Percentiles rank a stretch among this genome's conserved stretches.
phyloP scores from a whole-genome alignment of 306 rosid species.

The Casuarina glauca region DNA sequence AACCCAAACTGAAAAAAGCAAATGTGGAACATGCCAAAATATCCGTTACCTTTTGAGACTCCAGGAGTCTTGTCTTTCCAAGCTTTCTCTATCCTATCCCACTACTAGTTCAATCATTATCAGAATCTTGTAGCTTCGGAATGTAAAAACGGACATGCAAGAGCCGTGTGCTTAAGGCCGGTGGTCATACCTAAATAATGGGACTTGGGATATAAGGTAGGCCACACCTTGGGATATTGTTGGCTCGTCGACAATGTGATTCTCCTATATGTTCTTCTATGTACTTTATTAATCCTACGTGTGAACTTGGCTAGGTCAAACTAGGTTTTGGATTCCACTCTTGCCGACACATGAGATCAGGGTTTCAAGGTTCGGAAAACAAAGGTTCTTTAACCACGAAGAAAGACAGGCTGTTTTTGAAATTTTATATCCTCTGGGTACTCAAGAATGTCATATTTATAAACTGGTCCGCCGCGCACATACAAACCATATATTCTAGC shows the following conservation, averaged over 20 bases:
- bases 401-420: too few relatives aligned
- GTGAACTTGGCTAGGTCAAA: too few relatives aligned
- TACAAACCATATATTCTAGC: too few relatives aligned
- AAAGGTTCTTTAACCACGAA: too few relatives aligned
- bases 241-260: neutral
- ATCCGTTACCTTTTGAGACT: neutral
- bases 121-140: neutral
- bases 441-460: too few relatives aligned
- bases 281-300: too few relatives aligned
- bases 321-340: too few relatives aligned
- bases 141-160: neutral
- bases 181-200: neutral
- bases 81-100: neutral
- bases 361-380: too few relatives aligned
- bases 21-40: constrained; percentile 7
- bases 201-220: neutral
- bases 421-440: too few relatives aligned
- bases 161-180: constrained; percentile 1
- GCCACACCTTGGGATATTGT: neutral
- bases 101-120: neutral
- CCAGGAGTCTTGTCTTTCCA: too few relatives aligned
- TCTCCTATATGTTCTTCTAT: neutral
- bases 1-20: neutral
- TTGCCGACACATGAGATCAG: too few relatives aligned
- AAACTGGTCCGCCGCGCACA: too few relatives aligned